These are phyloP conservation scores for Centrapalus pauciflorus DNA, from an alignment of 129 eudicot genomes.

Conservation along the genomic window DNA sequence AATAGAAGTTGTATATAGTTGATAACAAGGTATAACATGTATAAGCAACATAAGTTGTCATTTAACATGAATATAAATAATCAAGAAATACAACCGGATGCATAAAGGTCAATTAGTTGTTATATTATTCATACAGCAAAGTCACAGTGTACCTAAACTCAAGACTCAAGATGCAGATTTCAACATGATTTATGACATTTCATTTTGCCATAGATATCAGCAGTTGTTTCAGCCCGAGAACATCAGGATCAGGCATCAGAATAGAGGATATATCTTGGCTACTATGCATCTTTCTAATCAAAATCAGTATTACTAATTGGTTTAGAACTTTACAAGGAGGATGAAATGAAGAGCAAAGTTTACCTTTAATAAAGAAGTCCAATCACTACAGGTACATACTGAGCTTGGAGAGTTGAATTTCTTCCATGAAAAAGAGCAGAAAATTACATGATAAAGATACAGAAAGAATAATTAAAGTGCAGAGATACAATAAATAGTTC, in stretches of 20 bases:
- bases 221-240: conserved; percentile 3
- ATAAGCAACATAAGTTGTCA: conserved; percentile 7
- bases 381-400: conserved; percentile 71
- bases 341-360: conserved; percentile 5
- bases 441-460: conserved; percentile 1
- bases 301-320: background rate
- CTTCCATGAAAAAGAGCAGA: conserved; percentile 32
- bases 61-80: conserved; percentile 11
- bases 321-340: background rate
- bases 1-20: background rate
- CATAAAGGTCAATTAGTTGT: background rate
- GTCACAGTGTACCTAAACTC: background rate
- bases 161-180: background rate
- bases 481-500: background rate
- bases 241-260: background rate
- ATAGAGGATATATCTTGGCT: background rate
- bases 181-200: background rate
- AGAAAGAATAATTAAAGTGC: background rate
- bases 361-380: conserved; percentile 91
- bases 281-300: conserved; percentile 1
- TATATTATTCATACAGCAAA: background rate
- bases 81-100: conserved; percentile 8
- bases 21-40: conserved; percentile 11
- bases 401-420: conserved; percentile 97
- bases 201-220: background rate